phyloP scores from a whole-genome alignment of 2,329 filamentous ascomycete species.

The Huntiella savannae region DNA sequence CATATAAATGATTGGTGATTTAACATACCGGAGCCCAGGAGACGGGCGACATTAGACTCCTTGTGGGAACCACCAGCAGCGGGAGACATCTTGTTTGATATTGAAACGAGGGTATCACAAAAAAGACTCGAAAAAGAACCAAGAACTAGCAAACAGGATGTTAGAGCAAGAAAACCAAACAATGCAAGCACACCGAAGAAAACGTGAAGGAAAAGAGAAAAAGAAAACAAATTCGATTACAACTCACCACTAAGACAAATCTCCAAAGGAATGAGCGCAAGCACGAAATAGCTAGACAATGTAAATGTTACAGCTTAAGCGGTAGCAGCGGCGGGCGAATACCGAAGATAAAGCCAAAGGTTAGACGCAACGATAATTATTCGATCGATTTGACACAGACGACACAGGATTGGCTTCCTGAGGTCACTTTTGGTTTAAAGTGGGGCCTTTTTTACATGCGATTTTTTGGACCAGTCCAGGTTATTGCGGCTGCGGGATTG shows the following conservation, averaged over 20 bases:
- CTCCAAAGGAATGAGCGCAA: conserved; percentile 1
- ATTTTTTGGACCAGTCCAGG: no score
- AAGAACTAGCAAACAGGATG: not conserved
- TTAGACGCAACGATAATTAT: conserved; percentile 2
- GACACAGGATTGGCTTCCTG: conserved; percentile 4
- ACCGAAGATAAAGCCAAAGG: conserved; percentile 8
- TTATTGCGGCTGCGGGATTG: no score
- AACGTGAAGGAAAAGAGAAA: conserved; percentile 4
- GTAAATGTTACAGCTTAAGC: not conserved
- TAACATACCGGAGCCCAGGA: conserved; percentile 67
- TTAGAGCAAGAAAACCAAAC: not conserved
- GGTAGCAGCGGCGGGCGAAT: conserved; percentile 5
- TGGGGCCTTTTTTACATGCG: no score
- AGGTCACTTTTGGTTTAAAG: not conserved
- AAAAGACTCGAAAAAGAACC: conserved; percentile 5
- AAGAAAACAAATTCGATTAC: not conserved
- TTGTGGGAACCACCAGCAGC: conserved; percentile 39
- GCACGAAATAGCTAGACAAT: not conserved
- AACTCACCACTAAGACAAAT: conserved; percentile 1
- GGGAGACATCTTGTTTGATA: conserved; percentile 31
- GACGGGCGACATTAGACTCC: conserved; percentile 74
- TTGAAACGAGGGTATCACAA: conserved; percentile 1
- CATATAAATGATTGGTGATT: not conserved
- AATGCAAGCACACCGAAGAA: not conserved
- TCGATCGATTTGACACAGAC: conserved; percentile 2